Evolutionary conservation across 805 yeast genomes (phyloP), one percentile per base, ranked within the genome.

Genomic region (Starmerella apis): DNA sequence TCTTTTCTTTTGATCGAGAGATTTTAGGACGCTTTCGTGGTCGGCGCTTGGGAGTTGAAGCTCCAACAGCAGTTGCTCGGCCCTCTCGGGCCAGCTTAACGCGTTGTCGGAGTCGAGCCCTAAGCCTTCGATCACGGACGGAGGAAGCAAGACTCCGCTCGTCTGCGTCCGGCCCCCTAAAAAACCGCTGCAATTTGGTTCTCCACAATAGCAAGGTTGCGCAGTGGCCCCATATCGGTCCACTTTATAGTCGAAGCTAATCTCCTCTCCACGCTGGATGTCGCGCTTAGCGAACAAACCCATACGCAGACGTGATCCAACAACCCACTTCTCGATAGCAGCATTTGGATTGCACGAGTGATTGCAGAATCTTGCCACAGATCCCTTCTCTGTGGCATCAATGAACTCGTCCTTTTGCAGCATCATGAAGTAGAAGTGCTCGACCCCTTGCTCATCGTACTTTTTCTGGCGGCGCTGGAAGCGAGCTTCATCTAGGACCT

Each of bases 101-200:
- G 79, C 81, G 62, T 86, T 95, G 54, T 78, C 79, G 13, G 57
- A 54, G 35, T 61, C 62, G 9, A 88, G 81, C 18, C 95, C 95
- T 43, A 92, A 72, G 0, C 96, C 96, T 54, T 84, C 94, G 9
- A 92, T 79, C 31, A 83, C 74, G 22, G 79, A 76, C 55, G 85
- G 90, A 2, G 97, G 96, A 45, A 90, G 72, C 35, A 85, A 74
- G 0, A 90, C 90, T 28, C 90, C 84, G 58, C 87, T 95, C 1
- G 97, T 87, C 68, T 92, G 98, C 2, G 95, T 90, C 66, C 87
- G 88, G 44, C 98, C 98, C 56, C 97, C 98, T 71, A 90, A 78
- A 57, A 83, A 81, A 30, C 96, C 95, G 38, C 86, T 74, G 74
- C 98, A 90, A 66, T 86, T 88, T 25, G 83, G 73, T 56, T 87